These are phyloP conservation scores for Gossypium thurberi DNA, from an alignment of 345 rosid species.

Conservation along the genomic window DNA sequence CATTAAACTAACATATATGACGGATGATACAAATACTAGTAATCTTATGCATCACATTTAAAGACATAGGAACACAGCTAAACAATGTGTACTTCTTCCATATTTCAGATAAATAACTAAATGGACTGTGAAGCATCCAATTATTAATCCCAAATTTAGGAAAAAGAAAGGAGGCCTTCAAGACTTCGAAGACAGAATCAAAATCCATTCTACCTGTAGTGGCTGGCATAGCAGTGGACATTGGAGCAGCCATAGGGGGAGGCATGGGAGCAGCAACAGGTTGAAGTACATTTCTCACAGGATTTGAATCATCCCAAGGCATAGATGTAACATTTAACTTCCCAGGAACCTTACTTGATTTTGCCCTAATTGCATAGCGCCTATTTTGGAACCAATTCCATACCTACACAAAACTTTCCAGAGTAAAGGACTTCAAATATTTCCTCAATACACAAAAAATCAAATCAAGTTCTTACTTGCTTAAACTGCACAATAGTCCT, in stretches of 20 bases:
- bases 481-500: conserved; percentile 83
- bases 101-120: neutral
- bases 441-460: conserved; percentile 3
- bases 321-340: conserved; percentile 68
- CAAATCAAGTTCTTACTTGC: conserved; percentile 50
- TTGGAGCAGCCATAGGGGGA: conserved; percentile 40
- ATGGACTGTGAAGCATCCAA: neutral
- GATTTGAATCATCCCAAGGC: conserved; percentile 56
- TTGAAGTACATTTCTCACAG: conserved; percentile 52
- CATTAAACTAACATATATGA: neutral
- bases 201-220: conserved; percentile 43
- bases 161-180: conserved; percentile 7
- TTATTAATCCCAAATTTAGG: neutral
- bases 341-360: conserved; percentile 66
- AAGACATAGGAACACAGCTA: neutral
- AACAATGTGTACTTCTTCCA: neutral
- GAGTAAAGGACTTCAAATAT: conserved; percentile 3
- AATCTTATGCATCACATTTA: neutral
- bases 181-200: conserved; percentile 1
- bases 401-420: conserved; percentile 36
- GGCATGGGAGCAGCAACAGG: conserved; percentile 49
- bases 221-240: conserved; percentile 36
- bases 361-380: conserved; percentile 90
- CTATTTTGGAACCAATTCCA: conserved; percentile 99
- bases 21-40: neutral